phyloP scores from a whole-genome alignment of 352 stramenopile genomes.

The Phytophthora cajani region DNA sequence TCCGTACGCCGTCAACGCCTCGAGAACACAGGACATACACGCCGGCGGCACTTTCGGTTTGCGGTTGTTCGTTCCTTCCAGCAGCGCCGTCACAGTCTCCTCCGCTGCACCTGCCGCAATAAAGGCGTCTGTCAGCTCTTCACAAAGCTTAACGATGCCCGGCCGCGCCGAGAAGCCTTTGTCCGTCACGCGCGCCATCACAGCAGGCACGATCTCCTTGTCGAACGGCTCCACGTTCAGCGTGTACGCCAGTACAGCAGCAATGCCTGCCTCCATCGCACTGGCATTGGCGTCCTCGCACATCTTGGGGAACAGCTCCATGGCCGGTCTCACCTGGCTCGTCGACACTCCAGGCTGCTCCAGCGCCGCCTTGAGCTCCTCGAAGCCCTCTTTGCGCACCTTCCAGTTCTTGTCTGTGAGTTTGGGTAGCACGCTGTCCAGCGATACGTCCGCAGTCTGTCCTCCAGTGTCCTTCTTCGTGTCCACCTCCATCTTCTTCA shows the following conservation, averaged over 20 bases:
- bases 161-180: slow-evolving; percentile 86
- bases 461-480: slow-evolving; percentile 10
- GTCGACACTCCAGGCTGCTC: slow-evolving; percentile 53
- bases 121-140: slow-evolving; percentile 78
- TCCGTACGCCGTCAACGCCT: slow-evolving; percentile 84
- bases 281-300: slow-evolving; percentile 86
- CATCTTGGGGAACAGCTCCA: slow-evolving; percentile 81
- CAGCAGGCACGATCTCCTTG: slow-evolving; percentile 64
- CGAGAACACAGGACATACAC: slow-evolving; percentile 68
- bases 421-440: slow-evolving; percentile 63
- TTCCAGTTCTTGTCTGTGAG: slow-evolving; percentile 90
- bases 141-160: slow-evolving; percentile 78
- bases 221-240: slow-evolving; percentile 68
- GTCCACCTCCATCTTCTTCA: slow-evolving; percentile 42
- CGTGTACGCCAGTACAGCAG: slow-evolving; percentile 79
- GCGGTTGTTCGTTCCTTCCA: slow-evolving; percentile 88
- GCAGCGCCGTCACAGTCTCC: slow-evolving; percentile 71
- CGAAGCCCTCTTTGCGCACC: slow-evolving; percentile 82
- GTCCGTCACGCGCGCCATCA: slow-evolving; percentile 84
- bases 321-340: slow-evolving; percentile 51
- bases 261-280: slow-evolving; percentile 78
- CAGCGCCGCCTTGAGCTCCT: slow-evolving; percentile 72
- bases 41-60: slow-evolving; percentile 88
- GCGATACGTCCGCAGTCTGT: slow-evolving; percentile 6
- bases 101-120: slow-evolving; percentile 79